A percentile compares a stretch with the other conserved stretches of the same genome.
These are phyloP conservation scores for Cardiospermum halicacabum DNA, from an alignment of 345 rosid genomes.

Conservation along the genomic window DNA sequence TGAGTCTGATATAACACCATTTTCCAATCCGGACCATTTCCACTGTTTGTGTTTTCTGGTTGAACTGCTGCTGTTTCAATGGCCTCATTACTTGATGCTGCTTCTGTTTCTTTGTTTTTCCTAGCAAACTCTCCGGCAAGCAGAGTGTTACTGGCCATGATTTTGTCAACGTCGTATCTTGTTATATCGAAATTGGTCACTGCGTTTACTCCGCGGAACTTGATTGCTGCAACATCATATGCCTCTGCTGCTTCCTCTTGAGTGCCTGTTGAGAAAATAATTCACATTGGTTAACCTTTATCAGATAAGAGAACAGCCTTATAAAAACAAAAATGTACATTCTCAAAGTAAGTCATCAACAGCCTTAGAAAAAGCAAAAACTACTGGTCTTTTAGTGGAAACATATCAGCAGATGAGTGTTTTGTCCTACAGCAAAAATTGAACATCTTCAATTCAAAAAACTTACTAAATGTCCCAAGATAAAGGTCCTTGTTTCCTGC, in stretches of 20 bases:
- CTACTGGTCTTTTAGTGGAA: conserved; percentile 30
- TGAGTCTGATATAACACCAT: conserved; percentile 31
- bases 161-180: conserved; percentile 69
- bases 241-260: conserved; percentile 93
- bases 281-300: conserved; percentile 4
- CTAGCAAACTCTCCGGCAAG: conserved; percentile 69
- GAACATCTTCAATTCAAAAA: not conserved
- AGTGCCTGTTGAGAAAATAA: conserved; percentile 35
- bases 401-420: conserved; percentile 20
- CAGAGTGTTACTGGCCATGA: conserved; percentile 66
- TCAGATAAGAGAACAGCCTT: conserved; percentile 20
- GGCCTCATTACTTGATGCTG: conserved; percentile 20
- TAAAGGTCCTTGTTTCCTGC: conserved; percentile 90
- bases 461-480: conserved; percentile 80
- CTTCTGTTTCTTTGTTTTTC: conserved; percentile 38
- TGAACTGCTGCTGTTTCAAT: conserved; percentile 21
- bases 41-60: conserved; percentile 14
- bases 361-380: conserved; percentile 49
- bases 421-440: too few species aligned
- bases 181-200: conserved; percentile 77
- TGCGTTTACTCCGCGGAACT: conserved; percentile 72
- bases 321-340: conserved; percentile 21
- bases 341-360: conserved; percentile 29
- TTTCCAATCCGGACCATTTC: conserved; percentile 40
- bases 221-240: conserved; percentile 72